Conservation (phyloP, 2,329 filamentous ascomycete genomes). For the Lasiodiplodia sp. region DNA sequence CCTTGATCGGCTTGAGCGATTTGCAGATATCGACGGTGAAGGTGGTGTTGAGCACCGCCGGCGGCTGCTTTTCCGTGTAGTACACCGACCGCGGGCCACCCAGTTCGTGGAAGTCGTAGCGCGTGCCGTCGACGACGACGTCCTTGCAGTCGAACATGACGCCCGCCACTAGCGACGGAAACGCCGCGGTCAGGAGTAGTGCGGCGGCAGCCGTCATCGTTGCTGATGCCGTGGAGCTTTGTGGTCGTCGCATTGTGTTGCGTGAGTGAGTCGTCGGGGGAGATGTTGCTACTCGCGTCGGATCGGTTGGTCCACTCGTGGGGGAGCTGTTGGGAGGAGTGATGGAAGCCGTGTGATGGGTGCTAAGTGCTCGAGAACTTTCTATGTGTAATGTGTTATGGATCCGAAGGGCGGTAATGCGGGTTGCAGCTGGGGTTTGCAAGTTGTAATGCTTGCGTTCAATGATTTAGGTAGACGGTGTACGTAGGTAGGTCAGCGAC, state of each 20-base stretch:
- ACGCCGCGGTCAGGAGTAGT: constrained; percentile 34
- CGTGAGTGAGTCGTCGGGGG: background rate
- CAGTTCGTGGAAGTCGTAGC: constrained; percentile 70
- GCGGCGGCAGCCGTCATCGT: constrained; percentile 1
- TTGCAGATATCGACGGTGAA: constrained; percentile 82
- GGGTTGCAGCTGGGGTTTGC: background rate
- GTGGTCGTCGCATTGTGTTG: constrained; percentile 25
- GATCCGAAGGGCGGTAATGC: background rate
- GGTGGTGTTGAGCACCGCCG: constrained; percentile 72
- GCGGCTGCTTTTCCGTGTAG: constrained; percentile 55
- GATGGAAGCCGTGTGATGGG: background rate
- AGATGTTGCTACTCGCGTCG: background rate
- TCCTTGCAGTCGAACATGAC: constrained; percentile 69
- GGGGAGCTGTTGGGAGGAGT: background rate
- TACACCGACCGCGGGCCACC: constrained; percentile 74
- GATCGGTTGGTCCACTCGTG: background rate
- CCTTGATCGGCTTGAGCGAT: constrained; percentile 68
- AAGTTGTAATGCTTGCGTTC: constrained; percentile 1
- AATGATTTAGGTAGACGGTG: constrained; percentile 18
- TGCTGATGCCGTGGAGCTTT: background rate
- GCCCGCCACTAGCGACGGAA: constrained; percentile 41
- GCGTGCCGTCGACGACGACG: constrained; percentile 64
- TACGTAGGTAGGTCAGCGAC: background rate
- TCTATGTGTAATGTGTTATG: background rate
- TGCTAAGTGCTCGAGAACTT: background rate